Evolutionary conservation across 192 early-diverging fungal species (phyloP), one percentile per base, ranked within the genome.

Genomic region (Coemansia sp.): DNA sequence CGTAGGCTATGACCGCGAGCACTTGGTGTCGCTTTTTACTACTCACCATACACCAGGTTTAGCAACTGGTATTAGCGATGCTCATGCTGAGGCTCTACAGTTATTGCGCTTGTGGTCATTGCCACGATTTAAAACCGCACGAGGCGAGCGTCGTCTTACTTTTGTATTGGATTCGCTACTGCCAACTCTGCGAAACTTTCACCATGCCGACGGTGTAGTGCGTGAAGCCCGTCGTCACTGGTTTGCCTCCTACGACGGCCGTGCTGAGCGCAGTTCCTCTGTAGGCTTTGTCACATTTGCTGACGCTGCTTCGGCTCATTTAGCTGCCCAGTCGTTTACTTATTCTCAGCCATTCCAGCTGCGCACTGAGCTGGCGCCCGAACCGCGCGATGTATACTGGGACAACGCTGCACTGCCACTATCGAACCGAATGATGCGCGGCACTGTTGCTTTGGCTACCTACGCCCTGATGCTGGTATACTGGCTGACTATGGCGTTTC

Each of bases 401-500:
- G 67, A 84, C 19, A 78, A 78, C 37, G 38, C 75, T 2, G 70
- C 76, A 4, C 63, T 84, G 66, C 72, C 75, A 12, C 60, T 68
- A 3, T 68, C 69, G 19, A 62, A 66, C 15, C 68, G 75, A 2
- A 32, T 75, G 31, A 29, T 51, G 29, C 72, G 80, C 14, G 73
- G 75, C 1, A 11, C 62, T 1, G 9, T 74, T 4, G 71, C 80
- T 2, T 70, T 89, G 7, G 74, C 84, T 0, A 73, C 90, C 0
- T 57, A 57, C 15, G 73, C 89, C 21, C 68, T 92, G 34, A 87
- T 92, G 65, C 55, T 82, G 11, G 87, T 90, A 32, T 90, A 91
- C 78, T 94, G 93, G 93, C 69, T 86, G 32, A 84, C 89, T 7
- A 90, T 92, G 62, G 87, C 90, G 27, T 82, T 85, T 21, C 64